phyloP scores from a whole-genome alignment of 2,329 filamentous ascomycete species.

The Fusarium mundagurra region DNA sequence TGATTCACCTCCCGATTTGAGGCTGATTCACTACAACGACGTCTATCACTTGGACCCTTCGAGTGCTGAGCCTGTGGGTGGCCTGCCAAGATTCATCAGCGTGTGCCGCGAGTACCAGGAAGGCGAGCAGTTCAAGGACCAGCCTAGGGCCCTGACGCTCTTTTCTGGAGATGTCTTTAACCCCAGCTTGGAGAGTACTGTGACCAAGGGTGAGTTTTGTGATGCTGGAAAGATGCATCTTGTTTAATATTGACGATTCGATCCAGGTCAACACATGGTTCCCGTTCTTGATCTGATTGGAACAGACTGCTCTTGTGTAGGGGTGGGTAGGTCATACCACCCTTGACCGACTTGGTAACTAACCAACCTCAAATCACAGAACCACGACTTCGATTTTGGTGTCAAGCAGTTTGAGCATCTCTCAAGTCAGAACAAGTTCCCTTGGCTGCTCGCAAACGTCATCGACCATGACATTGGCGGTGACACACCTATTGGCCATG shows the following conservation, averaged over 20 bases:
- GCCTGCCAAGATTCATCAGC: conserved; percentile 82
- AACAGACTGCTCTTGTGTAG: conserved; percentile 83
- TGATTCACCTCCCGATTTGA: conserved; percentile 68
- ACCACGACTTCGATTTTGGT: conserved; percentile 94
- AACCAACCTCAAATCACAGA: conserved; percentile 56
- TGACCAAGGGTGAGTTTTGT: conserved; percentile 76
- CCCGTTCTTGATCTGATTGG: conserved; percentile 81
- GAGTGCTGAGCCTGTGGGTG: conserved; percentile 85
- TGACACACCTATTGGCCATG: conserved; percentile 78
- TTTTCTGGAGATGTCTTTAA: conserved; percentile 96
- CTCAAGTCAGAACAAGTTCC: conserved; percentile 79
- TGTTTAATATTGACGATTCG: not conserved
- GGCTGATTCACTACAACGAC: conserved; percentile 92
- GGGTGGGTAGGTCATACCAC: conserved; percentile 62
- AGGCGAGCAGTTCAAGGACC: conserved; percentile 66
- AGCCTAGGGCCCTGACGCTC: conserved; percentile 76
- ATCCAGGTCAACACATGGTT: conserved; percentile 81
- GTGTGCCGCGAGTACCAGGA: conserved; percentile 79
- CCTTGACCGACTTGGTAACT: conserved; percentile 25
- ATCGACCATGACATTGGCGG: conserved; percentile 84
- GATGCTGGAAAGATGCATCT: not conserved
- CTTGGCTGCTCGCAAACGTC: conserved; percentile 90
- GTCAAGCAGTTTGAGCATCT: conserved; percentile 82
- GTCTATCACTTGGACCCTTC: conserved; percentile 86
- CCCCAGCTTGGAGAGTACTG: conserved; percentile 85